Base-by-base conservation (phyloP, 768 basidiomycete genomes). In the Clavaria fumosa region DNA sequence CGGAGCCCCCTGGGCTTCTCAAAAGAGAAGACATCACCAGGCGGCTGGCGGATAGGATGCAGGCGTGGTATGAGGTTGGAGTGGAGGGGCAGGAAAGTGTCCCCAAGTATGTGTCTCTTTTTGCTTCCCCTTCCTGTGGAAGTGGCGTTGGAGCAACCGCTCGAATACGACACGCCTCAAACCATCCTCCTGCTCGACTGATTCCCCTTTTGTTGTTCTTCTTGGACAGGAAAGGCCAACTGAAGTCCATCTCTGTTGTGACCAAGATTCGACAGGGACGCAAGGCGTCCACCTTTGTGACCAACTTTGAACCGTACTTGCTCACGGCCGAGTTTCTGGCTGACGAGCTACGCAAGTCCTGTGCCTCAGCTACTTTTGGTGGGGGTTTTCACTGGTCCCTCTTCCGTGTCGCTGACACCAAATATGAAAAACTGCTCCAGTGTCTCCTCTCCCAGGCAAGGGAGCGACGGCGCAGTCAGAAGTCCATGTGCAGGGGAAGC, bases 401-500 rank as follows among this genome's bases (percentile, higher is more conserved):
- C 19, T 19, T 18, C 41, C 23, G 31, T 21, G 20, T 27, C 21
- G n/a, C 10, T 27, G 32, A 19, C 40, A 37, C 30, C 38, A n/a
- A 30, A 37, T 12, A 11, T 23, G 38, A 34, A 32, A n/a, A n/a
- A n/a, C n/a, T n/a, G n/a, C n/a, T n/a, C n/a, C 37, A 83, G 81
- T 79, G 11, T 68, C 74, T 0, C 70, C 74, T 1, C 38, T 68
- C n/a, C 61, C 59, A 4, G 77, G 78, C 0, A 78, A 74, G 51
- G 57, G n/a, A n/a, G n/a, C n/a, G n/a, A n/a, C 57, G 5, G 59
- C 69, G 2, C 70, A 69, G 1, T 46, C 69, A 37, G 83, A 90
- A 47, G 75, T 95, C 6, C 60, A 81, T 43, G 77, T 93, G 0
- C 90, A 93, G 50, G 90, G 90, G 2, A 82, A 81, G 43, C 88